These are phyloP conservation scores for Basidioascus undulatus DNA, from an alignment of 768 basidiomycete species.

Conservation along the genomic window DNA sequence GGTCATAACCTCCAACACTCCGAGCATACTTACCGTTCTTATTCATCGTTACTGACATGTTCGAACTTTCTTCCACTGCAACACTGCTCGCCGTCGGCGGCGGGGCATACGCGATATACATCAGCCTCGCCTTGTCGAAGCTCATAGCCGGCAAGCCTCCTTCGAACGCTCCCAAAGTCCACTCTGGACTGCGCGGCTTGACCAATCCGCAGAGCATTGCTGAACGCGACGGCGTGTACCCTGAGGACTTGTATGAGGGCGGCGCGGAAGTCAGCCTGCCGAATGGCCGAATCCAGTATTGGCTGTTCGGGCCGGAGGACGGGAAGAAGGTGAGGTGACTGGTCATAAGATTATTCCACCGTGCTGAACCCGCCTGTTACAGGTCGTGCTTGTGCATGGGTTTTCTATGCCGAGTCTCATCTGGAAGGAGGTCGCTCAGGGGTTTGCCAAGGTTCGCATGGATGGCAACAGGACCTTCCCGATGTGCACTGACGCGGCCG, in stretches of 20 bases:
- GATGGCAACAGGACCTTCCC: too few species aligned
- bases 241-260: slow-evolving; percentile 35
- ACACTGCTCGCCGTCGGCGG: too few species aligned
- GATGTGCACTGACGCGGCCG: slow-evolving; percentile 33
- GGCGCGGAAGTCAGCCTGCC: slow-evolving; percentile 45
- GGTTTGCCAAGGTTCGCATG: too few species aligned
- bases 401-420: slow-evolving; percentile 51
- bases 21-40: too few species aligned
- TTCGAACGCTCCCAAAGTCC: too few species aligned
- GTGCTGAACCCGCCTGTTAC: neutral
- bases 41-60: too few species aligned
- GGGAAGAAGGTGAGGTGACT: slow-evolving; percentile 18
- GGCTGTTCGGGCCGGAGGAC: slow-evolving; percentile 44
- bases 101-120: too few species aligned
- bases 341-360: neutral
- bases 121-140: too few species aligned
- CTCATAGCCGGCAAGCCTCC: too few species aligned
- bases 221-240: slow-evolving; percentile 28
- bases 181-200: too few species aligned
- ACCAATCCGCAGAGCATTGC: neutral
- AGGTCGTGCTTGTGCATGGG: slow-evolving; percentile 59
- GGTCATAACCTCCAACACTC: too few species aligned
- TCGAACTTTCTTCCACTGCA: too few species aligned
- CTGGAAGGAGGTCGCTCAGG: slow-evolving; percentile 57
- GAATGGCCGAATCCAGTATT: slow-evolving; percentile 50